These are phyloP conservation scores for Neurospora sp. DNA, from an alignment of 2,329 filamentous ascomycete genomes.

Conservation along the genomic window DNA sequence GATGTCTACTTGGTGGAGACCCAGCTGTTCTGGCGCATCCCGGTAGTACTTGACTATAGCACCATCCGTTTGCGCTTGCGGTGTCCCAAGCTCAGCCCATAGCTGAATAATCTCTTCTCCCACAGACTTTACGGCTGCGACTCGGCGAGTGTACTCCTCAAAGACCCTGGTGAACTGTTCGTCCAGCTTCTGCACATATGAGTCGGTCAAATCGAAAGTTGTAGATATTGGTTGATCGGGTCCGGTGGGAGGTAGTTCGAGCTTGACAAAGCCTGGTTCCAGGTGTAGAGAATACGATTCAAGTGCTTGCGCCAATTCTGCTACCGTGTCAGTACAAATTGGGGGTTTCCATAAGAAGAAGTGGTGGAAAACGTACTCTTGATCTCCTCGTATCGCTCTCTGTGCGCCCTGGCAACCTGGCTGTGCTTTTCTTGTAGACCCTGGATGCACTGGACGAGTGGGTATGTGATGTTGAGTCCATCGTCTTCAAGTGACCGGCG, in stretches of 20 bases:
- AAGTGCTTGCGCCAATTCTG: constrained; percentile 85
- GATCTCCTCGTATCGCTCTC: constrained; percentile 89
- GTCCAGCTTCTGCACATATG: constrained; percentile 80
- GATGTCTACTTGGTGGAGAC: constrained; percentile 81
- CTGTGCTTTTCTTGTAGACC: constrained; percentile 76
- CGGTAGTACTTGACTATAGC: constrained; percentile 82
- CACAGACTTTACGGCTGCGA: constrained; percentile 62
- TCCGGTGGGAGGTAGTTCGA: constrained; percentile 73
- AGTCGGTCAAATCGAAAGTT: constrained; percentile 82
- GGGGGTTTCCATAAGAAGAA: constrained; percentile 2
- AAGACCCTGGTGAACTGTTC: constrained; percentile 89
- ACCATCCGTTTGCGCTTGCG: constrained; percentile 83
- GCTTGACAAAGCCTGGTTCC: constrained; percentile 75
- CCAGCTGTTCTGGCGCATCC: constrained; percentile 86
- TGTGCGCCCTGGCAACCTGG: constrained; percentile 71
- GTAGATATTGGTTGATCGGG: constrained; percentile 67
- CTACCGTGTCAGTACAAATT: constrained; percentile 9
- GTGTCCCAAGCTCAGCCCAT: constrained; percentile 91
- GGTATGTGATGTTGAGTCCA: constrained; percentile 69
- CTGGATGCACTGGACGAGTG: constrained; percentile 70
- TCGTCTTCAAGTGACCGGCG: constrained; percentile 49
- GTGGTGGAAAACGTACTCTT: constrained; percentile 53
- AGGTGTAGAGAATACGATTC: constrained; percentile 96
- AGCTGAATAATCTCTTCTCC: constrained; percentile 84
- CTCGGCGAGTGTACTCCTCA: constrained; percentile 84